Percentiles rank a stretch among this genome's conserved stretches.
Evolutionary conservation across 371 early-diverging fungal species (phyloP).

Genomic region (Rhizopus delemar): DNA sequence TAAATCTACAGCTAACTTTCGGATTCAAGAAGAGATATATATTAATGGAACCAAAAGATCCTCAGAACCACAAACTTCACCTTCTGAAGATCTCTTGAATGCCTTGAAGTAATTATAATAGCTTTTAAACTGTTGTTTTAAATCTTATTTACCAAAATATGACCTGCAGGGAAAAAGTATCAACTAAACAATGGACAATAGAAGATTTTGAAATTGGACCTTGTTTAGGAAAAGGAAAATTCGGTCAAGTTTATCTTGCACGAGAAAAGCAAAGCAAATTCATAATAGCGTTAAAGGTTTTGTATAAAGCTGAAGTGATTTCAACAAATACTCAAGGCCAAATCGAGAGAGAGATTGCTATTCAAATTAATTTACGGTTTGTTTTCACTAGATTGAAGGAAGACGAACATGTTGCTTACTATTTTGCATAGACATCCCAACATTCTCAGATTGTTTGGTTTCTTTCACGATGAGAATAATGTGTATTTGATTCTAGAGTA

Average conservation of each 20-base stretch:
- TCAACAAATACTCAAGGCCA: constrained; percentile 34
- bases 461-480: constrained; percentile 94
- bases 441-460: constrained; percentile 95
- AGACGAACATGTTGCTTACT: not conserved
- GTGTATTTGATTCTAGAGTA: constrained; percentile 97
- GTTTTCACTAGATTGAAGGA: constrained; percentile 18
- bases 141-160: too few species aligned
- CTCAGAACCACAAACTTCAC: too few species aligned
- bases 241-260: constrained; percentile 97
- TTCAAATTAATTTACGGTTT: constrained; percentile 90
- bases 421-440: constrained; percentile 77
- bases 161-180: not conserved
- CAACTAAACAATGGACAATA: constrained; percentile 72
- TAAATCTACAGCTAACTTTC: too few species aligned
- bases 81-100: too few species aligned
- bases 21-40: too few species aligned
- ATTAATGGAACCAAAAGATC: too few species aligned
- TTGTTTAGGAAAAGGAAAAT: constrained; percentile 94
- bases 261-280: constrained; percentile 86
- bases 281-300: constrained; percentile 94
- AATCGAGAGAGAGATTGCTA: constrained; percentile 91
- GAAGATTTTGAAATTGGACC: constrained; percentile 97
- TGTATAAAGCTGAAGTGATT: constrained; percentile 82
- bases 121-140: too few species aligned
- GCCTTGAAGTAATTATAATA: too few species aligned